Percentiles rank a stretch among this genome's conserved stretches.
phyloP scores from a whole-genome alignment of 805 yeast genomes.

The Metschnikowia santaceciliae region DNA sequence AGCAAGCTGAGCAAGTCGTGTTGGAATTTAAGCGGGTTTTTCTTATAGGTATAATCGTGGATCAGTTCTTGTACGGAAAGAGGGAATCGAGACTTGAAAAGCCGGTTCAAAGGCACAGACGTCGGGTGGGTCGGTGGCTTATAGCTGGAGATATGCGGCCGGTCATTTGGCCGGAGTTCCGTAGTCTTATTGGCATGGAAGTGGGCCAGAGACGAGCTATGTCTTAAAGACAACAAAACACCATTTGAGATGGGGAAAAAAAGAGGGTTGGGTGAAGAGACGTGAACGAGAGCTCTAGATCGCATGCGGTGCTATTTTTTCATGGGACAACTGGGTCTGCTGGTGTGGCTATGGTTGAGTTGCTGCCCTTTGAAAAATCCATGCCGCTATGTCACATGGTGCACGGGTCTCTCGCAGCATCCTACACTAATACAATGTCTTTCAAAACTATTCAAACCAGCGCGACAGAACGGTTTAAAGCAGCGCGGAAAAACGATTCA shows the following conservation, averaged over 20 bases:
- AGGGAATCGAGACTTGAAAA: conserved; percentile 57
- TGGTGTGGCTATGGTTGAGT: not conserved
- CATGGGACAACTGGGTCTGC: not conserved
- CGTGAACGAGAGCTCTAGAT: not conserved
- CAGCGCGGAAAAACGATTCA: no score
- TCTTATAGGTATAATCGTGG: conserved; percentile 43
- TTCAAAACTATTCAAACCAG: no score
- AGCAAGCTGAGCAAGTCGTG: conserved; percentile 41
- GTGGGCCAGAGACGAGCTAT: not conserved
- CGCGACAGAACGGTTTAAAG: no score
- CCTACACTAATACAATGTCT: no score
- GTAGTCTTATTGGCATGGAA: not conserved
- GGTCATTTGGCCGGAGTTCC: not conserved
- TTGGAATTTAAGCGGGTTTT: conserved; percentile 43
- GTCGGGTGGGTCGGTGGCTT: conserved; percentile 61
- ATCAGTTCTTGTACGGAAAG: conserved; percentile 48
- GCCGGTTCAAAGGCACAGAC: conserved; percentile 56
- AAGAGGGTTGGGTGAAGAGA: not conserved
- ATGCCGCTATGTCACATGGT: not conserved
- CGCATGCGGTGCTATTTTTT: not conserved
- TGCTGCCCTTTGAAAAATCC: not conserved
- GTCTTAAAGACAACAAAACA: not conserved
- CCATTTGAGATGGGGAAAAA: not conserved
- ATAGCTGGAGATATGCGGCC: conserved; percentile 22
- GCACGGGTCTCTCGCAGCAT: not conserved